Evolutionary conservation across 1,284 basidiomycete species (phyloP).

Genomic region (Sanguinoderma infundibulare): DNA sequence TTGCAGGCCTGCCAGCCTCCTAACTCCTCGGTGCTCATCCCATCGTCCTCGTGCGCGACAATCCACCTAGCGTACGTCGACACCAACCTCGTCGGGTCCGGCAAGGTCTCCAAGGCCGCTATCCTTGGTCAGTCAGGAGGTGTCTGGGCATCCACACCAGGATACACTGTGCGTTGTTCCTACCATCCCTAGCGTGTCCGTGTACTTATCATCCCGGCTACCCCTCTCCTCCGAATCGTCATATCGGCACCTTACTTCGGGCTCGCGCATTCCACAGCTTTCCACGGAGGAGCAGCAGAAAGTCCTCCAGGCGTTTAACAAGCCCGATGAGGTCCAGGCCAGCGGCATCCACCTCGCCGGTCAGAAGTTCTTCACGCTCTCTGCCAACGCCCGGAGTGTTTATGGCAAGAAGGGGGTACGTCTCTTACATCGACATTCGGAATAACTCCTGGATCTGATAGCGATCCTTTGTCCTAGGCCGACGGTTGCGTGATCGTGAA

Average conservation of each 20-base stretch:
- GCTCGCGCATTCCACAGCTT: constrained; percentile 51
- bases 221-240: neutral
- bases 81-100: constrained; percentile 79
- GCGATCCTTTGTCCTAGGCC: constrained; percentile 49
- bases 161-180: constrained; percentile 67
- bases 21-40: neutral
- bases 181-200: neutral
- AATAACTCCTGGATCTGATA: neutral
- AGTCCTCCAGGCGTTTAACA: constrained; percentile 58
- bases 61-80: constrained; percentile 80
- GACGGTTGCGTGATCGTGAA: constrained; percentile 86
- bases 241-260: neutral
- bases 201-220: neutral
- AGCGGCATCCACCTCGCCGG: constrained; percentile 74
- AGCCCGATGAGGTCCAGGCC: constrained; percentile 51
- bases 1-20: neutral
- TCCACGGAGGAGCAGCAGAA: constrained; percentile 77
- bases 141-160: constrained; percentile 82
- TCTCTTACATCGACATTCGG: neutral
- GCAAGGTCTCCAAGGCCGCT: constrained; percentile 79
- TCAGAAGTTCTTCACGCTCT: constrained; percentile 83
- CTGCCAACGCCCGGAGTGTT: constrained; percentile 63
- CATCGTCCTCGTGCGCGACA: neutral
- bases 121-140: constrained; percentile 89
- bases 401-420: constrained; percentile 86